Evolutionary conservation across 768 basidiomycete species (phyloP), one percentile per base, ranked within the genome.

Genomic region (Collybia sp.): DNA sequence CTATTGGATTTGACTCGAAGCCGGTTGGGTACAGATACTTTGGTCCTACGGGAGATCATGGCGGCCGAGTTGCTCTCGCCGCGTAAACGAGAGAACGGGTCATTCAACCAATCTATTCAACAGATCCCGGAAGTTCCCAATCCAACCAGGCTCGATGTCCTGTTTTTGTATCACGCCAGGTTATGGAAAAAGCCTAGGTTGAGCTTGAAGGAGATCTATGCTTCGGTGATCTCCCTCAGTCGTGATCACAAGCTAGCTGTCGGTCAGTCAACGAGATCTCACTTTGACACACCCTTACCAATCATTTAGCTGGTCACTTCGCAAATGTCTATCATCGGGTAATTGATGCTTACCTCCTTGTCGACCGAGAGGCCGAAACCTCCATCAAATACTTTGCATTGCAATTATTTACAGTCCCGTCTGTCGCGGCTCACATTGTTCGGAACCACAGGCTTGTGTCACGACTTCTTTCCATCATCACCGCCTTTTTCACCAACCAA

Each of bases 351-450:
- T 97, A 94, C 65, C 81, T 98, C 8, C 80, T 95, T 38, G 80
- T 88, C 16, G 96, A 98, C 55, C 80, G 94, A 11, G 95, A 99
- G 61, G 86, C 90, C 1, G 96, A 99, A 60, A 92, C 91, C 6
- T 93, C 90, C 12, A 87, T 98, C 70, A 88, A 94, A 58, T 93
- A 92, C 60, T 89, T 95, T 51, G 88, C 91, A 12, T 73, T 95
- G 5, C 92, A 96, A 58, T 76, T 98, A 30, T 96, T 96, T 69
- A 93, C 93, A 0, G 86, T 92, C 1, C 93, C 93, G 0, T 87
- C 85, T 2, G 82, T 94, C 42, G 85, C 90, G 5, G 72, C 77
- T 1, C 83, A 92, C 54, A 82, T 95, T 42, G 87, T 89, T 15
- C 72, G 75, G 6, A 74, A 83, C 47, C 82, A 87, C 58, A 74